Conservation (phyloP, 1,139 yeast genomes). For the Lodderomyces orthopsilosis region DNA sequence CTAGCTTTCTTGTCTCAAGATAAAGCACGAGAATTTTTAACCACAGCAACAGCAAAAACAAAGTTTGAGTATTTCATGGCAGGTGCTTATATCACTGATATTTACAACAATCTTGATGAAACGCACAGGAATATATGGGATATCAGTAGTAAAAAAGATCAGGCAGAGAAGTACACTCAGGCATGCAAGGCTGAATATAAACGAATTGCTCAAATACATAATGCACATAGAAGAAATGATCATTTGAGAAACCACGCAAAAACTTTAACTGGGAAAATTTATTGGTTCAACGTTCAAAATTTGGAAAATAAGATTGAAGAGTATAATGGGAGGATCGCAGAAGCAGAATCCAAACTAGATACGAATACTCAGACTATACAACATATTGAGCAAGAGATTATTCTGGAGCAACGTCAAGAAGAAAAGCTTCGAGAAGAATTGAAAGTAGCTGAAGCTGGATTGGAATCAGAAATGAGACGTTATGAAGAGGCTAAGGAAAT, state of each 20-base stretch:
- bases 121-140: conserved; percentile 38
- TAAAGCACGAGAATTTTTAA: conserved; percentile 85
- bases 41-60: conserved; percentile 65
- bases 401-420: conserved; percentile 12
- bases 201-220: conserved; percentile 33
- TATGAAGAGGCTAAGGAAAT: conserved; percentile 18
- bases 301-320: conserved; percentile 30
- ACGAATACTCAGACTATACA: conserved; percentile 13
- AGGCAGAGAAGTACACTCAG: conserved; percentile 26
- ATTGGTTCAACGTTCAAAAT: conserved; percentile 55
- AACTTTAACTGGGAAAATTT: conserved; percentile 56
- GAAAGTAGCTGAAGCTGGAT: conserved; percentile 13
- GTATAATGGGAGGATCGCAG: conserved; percentile 17
- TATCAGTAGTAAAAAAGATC: conserved; percentile 38
- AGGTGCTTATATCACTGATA: conserved; percentile 70
- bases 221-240: conserved; percentile 42
- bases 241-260: conserved; percentile 43
- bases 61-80: conserved; percentile 77
- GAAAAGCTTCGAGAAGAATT: conserved; percentile 17
- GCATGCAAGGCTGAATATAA: conserved; percentile 31
- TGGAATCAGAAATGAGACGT: conserved; percentile 14
- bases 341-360: conserved; percentile 21
- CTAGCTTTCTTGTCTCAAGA: conserved; percentile 93
- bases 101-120: conserved; percentile 47
- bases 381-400: conserved; percentile 15